phyloP scores from a whole-genome alignment of 768 basidiomycete genomes.

The Harrya chromipes region DNA sequence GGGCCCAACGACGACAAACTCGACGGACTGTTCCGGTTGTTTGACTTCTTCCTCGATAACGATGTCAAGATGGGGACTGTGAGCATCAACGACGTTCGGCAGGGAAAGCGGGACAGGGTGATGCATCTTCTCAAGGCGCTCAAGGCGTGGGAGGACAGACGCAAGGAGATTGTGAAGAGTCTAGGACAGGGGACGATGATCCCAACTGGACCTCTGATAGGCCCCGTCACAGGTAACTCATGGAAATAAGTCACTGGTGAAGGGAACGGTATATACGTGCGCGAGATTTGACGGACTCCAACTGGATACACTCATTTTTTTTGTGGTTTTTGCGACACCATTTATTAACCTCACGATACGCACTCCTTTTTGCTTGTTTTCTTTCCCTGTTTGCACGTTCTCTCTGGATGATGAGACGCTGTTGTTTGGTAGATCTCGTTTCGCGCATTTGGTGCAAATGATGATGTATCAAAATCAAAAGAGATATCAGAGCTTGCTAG shows the following conservation, averaged over 20 bases:
- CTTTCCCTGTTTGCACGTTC: not conserved
- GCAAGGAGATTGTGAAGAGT: slow-evolving; percentile 51
- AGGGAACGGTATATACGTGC: not conserved
- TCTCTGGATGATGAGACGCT: slow-evolving; percentile 6
- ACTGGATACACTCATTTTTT: slow-evolving; percentile 19
- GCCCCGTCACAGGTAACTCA: not conserved
- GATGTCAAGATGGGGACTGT: slow-evolving; percentile 90
- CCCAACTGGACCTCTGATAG: slow-evolving; percentile 13
- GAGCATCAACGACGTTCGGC: slow-evolving; percentile 89
- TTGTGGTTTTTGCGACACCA: slow-evolving; percentile 3
- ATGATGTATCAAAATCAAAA: slow-evolving; percentile 2
- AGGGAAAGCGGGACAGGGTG: slow-evolving; percentile 79
- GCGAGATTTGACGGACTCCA: slow-evolving; percentile 10
- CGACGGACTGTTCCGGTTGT: slow-evolving; percentile 83
- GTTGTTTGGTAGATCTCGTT: too few species aligned
- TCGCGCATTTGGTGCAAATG: slow-evolving; percentile 7
- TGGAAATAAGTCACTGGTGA: slow-evolving; percentile 2
- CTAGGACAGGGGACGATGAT: slow-evolving; percentile 40
- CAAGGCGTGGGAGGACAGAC: slow-evolving; percentile 78
- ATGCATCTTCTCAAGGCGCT: slow-evolving; percentile 73
- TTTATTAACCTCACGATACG: slow-evolving; percentile 1
- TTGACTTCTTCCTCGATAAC: slow-evolving; percentile 91
- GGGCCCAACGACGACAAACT: slow-evolving; percentile 72
- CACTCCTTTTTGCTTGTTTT: slow-evolving; percentile 5
- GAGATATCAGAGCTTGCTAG: slow-evolving; percentile 19